These are phyloP conservation scores for Arthrobotrys musiformis DNA, from an alignment of 2,329 filamentous ascomycete species.

Conservation along the genomic window DNA sequence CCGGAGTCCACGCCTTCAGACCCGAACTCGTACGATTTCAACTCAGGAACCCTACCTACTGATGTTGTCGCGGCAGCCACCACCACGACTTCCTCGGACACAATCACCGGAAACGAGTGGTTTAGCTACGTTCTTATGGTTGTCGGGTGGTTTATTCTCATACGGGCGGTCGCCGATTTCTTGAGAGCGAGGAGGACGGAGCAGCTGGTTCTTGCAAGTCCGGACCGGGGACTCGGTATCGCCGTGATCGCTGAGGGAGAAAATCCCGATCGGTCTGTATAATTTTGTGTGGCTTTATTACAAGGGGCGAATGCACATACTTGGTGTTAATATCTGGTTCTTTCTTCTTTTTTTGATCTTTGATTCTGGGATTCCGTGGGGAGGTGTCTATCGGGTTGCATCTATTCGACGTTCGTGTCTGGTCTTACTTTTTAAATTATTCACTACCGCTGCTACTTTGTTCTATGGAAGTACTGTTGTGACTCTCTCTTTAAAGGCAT, in stretches of 20 bases:
- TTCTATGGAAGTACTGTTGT: not conserved
- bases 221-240: conserved; percentile 84
- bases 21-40: conserved; percentile 88
- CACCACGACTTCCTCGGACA: conserved; percentile 63
- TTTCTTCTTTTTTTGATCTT: not conserved
- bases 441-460: not conserved
- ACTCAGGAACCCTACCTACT: conserved; percentile 69
- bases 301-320: not conserved
- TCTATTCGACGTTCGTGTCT: conserved; percentile 30
- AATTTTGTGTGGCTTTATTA: conserved; percentile 58
- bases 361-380: conserved; percentile 15
- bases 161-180: conserved; percentile 92
- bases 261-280: conserved; percentile 79
- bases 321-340: conserved; percentile 19
- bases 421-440: not conserved
- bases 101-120: conserved; percentile 83
- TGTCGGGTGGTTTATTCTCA: conserved; percentile 96
- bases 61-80: conserved; percentile 66
- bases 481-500: conserved; percentile 38
- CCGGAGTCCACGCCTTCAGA: conserved; percentile 76
- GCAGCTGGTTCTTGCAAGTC: conserved; percentile 90
- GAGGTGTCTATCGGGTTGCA: conserved; percentile 46
- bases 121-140: conserved; percentile 94
- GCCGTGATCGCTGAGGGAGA: conserved; percentile 90
- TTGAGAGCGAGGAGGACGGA: conserved; percentile 88